Percentiles rank a stretch among this genome's conserved stretches.
These are phyloP conservation scores for Yarrowia alimentaria DNA, from an alignment of 805 yeast species.

Conservation along the genomic window DNA sequence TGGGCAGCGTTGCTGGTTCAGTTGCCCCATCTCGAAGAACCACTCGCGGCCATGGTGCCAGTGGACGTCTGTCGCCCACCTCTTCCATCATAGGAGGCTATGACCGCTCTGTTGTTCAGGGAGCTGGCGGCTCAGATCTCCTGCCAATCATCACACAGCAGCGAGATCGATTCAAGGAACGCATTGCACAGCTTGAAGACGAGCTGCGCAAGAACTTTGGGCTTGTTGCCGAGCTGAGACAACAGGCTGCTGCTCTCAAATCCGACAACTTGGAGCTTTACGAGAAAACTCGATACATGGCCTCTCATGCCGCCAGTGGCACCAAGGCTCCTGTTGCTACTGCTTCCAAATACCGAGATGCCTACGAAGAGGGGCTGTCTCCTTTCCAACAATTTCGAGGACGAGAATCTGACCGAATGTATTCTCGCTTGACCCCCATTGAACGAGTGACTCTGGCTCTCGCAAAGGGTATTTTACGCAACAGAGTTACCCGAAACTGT, in stretches of 20 bases:
- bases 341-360: conserved; percentile 50
- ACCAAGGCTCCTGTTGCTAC: conserved; percentile 30
- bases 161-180: conserved; percentile 86
- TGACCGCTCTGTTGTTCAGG: conserved; percentile 30
- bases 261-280: conserved; percentile 75
- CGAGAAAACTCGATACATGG: conserved; percentile 53
- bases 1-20: conserved; percentile 36
- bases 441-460: conserved; percentile 75
- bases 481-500: conserved; percentile 65
- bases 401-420: conserved; percentile 71
- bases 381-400: conserved; percentile 81
- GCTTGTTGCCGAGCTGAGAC: conserved; percentile 57
- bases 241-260: conserved; percentile 63
- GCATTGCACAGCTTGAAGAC: conserved; percentile 79
- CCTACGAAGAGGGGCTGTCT: conserved; percentile 73
- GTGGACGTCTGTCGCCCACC: conserved; percentile 45
- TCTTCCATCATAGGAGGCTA: conserved; percentile 39
- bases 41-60: conserved; percentile 32
- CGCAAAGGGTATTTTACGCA: conserved; percentile 73
- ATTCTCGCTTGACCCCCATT: conserved; percentile 66
- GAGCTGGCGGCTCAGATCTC: conserved; percentile 47
- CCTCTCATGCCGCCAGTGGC: conserved; percentile 31
- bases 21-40: conserved; percentile 38
- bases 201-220: conserved; percentile 61
- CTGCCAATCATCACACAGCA: conserved; percentile 90